These are phyloP conservation scores for Sporothrix humicola DNA, from an alignment of 2,329 filamentous ascomycete genomes.

Conservation along the genomic window DNA sequence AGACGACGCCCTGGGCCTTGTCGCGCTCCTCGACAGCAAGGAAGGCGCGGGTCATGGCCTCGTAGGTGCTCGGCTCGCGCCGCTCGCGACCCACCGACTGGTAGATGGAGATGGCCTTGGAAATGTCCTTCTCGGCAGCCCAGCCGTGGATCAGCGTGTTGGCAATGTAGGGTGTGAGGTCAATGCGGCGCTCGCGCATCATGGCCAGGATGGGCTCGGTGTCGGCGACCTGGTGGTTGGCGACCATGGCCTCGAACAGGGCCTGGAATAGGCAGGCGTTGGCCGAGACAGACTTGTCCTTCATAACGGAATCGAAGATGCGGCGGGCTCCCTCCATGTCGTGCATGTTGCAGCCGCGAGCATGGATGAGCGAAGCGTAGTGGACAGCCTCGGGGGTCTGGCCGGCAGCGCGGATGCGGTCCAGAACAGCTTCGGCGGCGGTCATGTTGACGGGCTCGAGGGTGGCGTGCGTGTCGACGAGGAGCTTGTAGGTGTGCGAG, in stretches of 20 bases:
- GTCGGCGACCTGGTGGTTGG: slow-evolving; percentile 82
- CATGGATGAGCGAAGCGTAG: slow-evolving; percentile 94
- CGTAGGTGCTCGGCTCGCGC: slow-evolving; percentile 96
- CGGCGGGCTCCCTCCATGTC: slow-evolving; percentile 83
- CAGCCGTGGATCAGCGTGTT: slow-evolving; percentile 98
- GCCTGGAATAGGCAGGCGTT: slow-evolving; percentile 94
- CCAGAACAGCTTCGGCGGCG: slow-evolving; percentile 82
- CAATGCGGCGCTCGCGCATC: slow-evolving; percentile 76
- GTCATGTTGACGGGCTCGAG: slow-evolving; percentile 89
- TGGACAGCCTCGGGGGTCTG: slow-evolving; percentile 88
- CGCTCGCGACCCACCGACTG: slow-evolving; percentile 75
- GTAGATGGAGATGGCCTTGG: slow-evolving; percentile 79
- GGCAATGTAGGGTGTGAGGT: slow-evolving; percentile 95
- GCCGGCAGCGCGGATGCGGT: slow-evolving; percentile 74
- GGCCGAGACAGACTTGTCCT: slow-evolving; percentile 68
- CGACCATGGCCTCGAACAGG: slow-evolving; percentile 95
- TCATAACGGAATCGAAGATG: slow-evolving; percentile 81
- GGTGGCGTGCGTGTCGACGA: slow-evolving; percentile 93
- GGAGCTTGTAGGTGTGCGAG: slow-evolving; percentile 94
- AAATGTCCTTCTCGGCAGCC: slow-evolving; percentile 81
- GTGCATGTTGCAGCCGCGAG: slow-evolving; percentile 90
- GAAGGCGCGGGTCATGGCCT: slow-evolving; percentile 96
- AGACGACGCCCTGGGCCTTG: slow-evolving; percentile 76
- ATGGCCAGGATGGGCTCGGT: slow-evolving; percentile 75
- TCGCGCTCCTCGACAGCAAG: slow-evolving; percentile 81